Conservation (phyloP, 768 basidiomycete species). For the Solioccasus polychromus region DNA sequence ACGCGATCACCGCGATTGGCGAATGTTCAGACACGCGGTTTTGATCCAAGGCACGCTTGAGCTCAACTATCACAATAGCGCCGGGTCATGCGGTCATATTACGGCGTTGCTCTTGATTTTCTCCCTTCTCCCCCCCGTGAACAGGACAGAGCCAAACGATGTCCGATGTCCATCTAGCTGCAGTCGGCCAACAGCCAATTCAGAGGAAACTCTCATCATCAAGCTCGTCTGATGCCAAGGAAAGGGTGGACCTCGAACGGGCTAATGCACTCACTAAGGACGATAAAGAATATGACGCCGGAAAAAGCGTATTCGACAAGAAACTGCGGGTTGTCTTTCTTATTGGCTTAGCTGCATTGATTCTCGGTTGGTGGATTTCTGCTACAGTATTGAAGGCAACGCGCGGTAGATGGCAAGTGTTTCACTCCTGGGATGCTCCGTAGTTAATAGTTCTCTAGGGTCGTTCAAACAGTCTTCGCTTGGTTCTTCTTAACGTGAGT, state of each 20-base stretch:
- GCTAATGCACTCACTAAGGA: conserved; percentile 3
- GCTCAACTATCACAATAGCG: background rate
- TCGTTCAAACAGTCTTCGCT: conserved; percentile 77
- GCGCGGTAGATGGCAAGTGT: conserved; percentile 66
- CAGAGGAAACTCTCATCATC: conserved; percentile 23
- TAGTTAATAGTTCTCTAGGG: conserved; percentile 40
- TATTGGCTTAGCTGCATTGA: conserved; percentile 50
- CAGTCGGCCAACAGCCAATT: conserved; percentile 1
- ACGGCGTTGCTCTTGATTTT: conserved; percentile 4
- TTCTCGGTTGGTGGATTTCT: conserved; percentile 87
- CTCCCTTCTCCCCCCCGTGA: background rate
- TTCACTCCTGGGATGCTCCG: background rate
- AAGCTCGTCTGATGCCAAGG: conserved; percentile 11
- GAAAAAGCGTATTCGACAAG: conserved; percentile 7
- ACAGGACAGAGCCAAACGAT: conserved; percentile 16
- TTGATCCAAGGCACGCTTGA: background rate
- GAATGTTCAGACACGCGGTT: background rate
- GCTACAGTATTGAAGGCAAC: conserved; percentile 66
- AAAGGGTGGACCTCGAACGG: conserved; percentile 20
- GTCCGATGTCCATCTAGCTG: conserved; percentile 8
- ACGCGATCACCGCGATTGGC: background rate
- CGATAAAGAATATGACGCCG: conserved; percentile 6
- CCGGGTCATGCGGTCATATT: conserved; percentile 1
- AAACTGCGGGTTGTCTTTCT: conserved; percentile 46
- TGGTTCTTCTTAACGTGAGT: conserved; percentile 78